Evolutionary conservation across 768 basidiomycete genomes (phyloP).

Genomic region (Kwoniella shandongensis): DNA sequence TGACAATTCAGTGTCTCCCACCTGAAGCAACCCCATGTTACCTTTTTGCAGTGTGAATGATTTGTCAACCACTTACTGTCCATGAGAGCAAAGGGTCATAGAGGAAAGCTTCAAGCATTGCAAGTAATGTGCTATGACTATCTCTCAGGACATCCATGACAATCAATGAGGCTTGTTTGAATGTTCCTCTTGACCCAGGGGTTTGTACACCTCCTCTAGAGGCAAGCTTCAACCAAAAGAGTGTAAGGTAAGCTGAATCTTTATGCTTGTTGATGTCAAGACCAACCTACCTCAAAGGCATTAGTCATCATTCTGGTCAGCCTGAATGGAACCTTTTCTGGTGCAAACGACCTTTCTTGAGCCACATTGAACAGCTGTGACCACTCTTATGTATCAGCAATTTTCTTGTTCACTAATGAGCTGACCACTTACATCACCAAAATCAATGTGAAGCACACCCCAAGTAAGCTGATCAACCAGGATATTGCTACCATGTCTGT

Average conservation of each 20-base stretch:
- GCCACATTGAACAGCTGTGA: constrained; percentile 48
- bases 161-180: constrained; percentile 50
- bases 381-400: constrained; percentile 8
- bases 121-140: constrained; percentile 52
- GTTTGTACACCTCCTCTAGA: constrained; percentile 30
- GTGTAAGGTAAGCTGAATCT: no score
- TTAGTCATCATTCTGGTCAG: constrained; percentile 55
- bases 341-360: constrained; percentile 49
- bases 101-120: constrained; percentile 55
- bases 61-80: constrained; percentile 28
- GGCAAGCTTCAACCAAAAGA: constrained; percentile 41
- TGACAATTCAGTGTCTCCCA: no score
- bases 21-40: neutral
- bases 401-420: neutral
- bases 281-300: constrained; percentile 51
- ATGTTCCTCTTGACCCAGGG: constrained; percentile 51
- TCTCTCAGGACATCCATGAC: constrained; percentile 52
- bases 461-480: constrained; percentile 46
- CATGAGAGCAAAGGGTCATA: constrained; percentile 54
- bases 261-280: no score
- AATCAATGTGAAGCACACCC: constrained; percentile 52
- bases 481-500: constrained; percentile 54
- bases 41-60: neutral
- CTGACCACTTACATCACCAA: constrained; percentile 52
- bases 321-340: constrained; percentile 56